phyloP scores from a whole-genome alignment of 129 eudicot species.

The Apium graveolens region DNA sequence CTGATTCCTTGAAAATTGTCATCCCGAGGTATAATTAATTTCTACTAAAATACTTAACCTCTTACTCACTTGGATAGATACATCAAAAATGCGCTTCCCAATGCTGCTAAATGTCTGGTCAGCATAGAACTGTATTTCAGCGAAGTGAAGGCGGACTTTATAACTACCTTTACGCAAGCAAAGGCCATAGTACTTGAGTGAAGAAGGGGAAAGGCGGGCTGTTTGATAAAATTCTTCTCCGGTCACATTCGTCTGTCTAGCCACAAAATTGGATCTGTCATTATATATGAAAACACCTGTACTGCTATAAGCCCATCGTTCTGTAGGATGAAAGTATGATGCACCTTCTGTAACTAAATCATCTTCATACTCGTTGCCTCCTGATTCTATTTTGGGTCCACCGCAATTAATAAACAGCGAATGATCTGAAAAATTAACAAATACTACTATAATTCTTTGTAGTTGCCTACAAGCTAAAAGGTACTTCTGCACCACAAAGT shows the following conservation, averaged over 20 bases:
- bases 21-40: background rate
- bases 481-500: background rate
- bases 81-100: conserved; percentile 7
- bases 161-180: conserved; percentile 7
- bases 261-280: background rate
- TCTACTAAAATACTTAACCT: background rate
- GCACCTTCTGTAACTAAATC: conserved; percentile 6
- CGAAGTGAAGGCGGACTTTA: conserved; percentile 6
- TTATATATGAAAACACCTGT: background rate
- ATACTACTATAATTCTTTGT: background rate
- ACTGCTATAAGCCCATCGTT: conserved; percentile 5
- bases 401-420: conserved; percentile 9
- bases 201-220: conserved; percentile 3
- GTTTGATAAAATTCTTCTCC: conserved; percentile 2
- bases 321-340: conserved; percentile 2
- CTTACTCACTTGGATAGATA: conserved; percentile 7
- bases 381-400: background rate
- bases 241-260: background rate
- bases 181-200: conserved; percentile 9
- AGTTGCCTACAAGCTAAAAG: background rate
- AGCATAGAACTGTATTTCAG: conserved; percentile 4
- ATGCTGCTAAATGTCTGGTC: background rate
- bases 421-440: background rate
- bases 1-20: background rate
- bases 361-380: background rate